A percentile compares a stretch with the other conserved stretches of the same genome.
phyloP scores from a whole-genome alignment of 768 basidiomycete species.

The Kwoniella bestiolae region DNA sequence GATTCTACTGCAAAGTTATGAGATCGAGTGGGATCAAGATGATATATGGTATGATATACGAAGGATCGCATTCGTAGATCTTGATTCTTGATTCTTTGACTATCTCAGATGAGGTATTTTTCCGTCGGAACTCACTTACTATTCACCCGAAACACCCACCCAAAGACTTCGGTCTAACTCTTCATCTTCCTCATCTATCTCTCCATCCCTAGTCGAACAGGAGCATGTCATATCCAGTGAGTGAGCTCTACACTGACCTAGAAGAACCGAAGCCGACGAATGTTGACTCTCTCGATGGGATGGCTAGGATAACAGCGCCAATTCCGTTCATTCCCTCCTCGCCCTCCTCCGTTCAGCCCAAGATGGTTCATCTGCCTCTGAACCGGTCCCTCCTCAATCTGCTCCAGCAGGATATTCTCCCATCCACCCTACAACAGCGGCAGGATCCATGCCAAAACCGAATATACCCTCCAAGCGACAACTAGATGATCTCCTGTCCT shows the following conservation, averaged over 20 bases:
- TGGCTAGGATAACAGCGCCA: constrained; percentile 26
- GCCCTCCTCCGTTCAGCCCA: constrained; percentile 34
- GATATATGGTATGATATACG: no score
- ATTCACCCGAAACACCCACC: background rate
- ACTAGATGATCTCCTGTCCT: constrained; percentile 43
- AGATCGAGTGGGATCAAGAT: background rate
- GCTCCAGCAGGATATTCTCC: background rate
- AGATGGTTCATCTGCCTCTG: constrained; percentile 9
- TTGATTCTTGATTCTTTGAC: background rate
- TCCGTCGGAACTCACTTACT: background rate
- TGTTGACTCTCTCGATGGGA: no score
- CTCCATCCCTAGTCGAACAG: background rate
- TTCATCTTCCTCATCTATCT: background rate
- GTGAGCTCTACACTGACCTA: background rate
- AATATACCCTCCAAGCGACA: constrained; percentile 37
- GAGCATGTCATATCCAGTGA: constrained; percentile 18
- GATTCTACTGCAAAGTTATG: no score
- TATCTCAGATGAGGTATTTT: background rate
- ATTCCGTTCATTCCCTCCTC: constrained; percentile 31
- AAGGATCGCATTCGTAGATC: constrained; percentile 1
- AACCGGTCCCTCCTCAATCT: background rate
- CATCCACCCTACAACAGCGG: no score
- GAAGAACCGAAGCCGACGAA: no score
- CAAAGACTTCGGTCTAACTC: background rate
- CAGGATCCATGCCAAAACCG: constrained; percentile 1